phyloP scores from a whole-genome alignment of 108 stramenopile genomes.

The Cyclotella distinguenda region DNA sequence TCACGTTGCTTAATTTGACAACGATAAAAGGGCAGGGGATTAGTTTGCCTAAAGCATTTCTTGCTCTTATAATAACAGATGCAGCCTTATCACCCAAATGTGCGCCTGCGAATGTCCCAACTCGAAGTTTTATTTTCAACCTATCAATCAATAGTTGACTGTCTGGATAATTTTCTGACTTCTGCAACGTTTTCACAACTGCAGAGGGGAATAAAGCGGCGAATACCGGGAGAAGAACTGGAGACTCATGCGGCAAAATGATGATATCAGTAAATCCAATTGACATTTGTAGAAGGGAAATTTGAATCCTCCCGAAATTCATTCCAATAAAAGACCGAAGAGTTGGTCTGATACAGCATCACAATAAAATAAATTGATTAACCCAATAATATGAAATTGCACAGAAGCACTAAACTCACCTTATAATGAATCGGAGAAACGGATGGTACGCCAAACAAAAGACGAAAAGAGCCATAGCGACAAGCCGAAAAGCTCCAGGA shows the following conservation, averaged over 20 bases:
- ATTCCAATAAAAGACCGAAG: too few relatives aligned
- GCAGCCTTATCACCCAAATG: not conserved
- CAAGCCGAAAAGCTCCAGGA: too few relatives aligned
- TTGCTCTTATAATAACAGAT: not conserved
- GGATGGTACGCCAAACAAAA: too few relatives aligned
- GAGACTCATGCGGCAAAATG: constrained; percentile 21
- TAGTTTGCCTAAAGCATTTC: not conserved
- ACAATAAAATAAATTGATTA: too few relatives aligned
- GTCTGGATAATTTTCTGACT: constrained; percentile 21
- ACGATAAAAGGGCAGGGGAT: constrained; percentile 28
- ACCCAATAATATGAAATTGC: too few relatives aligned
- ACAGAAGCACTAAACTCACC: too few relatives aligned
- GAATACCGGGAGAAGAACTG: constrained; percentile 9
- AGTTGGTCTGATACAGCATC: too few relatives aligned
- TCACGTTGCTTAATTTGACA: constrained; percentile 25
- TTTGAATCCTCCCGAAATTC: too few relatives aligned
- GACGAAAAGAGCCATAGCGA: too few relatives aligned
- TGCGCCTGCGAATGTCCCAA: not conserved
- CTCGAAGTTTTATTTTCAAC: constrained; percentile 17
- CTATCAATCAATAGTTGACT: constrained; percentile 23
- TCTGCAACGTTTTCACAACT: constrained; percentile 14
- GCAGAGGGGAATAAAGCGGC: constrained; percentile 32
- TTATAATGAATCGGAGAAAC: too few relatives aligned
- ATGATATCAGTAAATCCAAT: constrained; percentile 13
- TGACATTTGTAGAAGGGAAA: too few relatives aligned